Base-by-base conservation (phyloP, 78 protist species). In the Dictyostelium firmibasis region DNA sequence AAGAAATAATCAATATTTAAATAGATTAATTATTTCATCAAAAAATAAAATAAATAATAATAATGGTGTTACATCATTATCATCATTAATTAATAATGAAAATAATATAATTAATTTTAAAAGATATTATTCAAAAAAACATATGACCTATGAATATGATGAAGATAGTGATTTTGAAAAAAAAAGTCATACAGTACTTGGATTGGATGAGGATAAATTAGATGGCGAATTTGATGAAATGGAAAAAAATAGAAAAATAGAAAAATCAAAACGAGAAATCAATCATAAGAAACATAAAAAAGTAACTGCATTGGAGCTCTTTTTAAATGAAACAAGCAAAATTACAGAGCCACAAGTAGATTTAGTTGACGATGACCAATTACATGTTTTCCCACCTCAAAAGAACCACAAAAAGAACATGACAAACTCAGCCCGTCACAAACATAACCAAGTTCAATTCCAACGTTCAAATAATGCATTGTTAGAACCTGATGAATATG, bases 201-300 rank as follows among this genome's bases (percentile, higher is more conserved):
- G 81, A 75, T 33, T 29, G 50, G 81, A 75, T 75, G 81, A 36
- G 5, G 53, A 75, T 4, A 27, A 23, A 16, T 20, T 75, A 13
- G 81, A 75, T 33, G 20, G 5, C 0, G 27, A 75, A 20, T 18
- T 75, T 7, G 16, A 69, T 10, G 36, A 29, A 5, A 1, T 23
- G 2, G 20, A 60, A 60, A 53, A 23, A 53, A 27, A 27, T 67
- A 16, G 7, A 43, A 43, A 77, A 53, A 0, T 43, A 11, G 33
- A n/a, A 35, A 77, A 77, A 41, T 38, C 83, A n/a, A 77, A 77
- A 77, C 83, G 83, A 41, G 35, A 38, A 11, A 23, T 77, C 25
- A 77, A 77, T 11, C 29, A 77, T 9, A 35, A 77, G 47, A 77
- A 77, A 27, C 38, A 41, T 5, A 25, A 35, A 8, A 77, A 20